Evolutionary conservation across 1,284 basidiomycete genomes (phyloP).

Genomic region (Athelia sp.): DNA sequence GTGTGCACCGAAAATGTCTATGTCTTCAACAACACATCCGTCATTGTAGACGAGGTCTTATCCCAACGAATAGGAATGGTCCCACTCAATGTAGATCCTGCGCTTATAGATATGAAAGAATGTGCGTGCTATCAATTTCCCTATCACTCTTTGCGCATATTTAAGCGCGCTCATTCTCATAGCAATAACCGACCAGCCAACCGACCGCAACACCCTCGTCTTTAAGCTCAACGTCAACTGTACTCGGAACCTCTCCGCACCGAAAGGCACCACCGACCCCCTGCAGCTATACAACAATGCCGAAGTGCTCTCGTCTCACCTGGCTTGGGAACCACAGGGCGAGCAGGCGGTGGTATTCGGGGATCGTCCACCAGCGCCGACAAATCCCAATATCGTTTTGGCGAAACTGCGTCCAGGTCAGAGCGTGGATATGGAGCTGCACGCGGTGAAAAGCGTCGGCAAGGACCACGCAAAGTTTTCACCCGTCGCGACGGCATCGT

Average conservation of each 20-base stretch:
- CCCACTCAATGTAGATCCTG: slow-evolving; percentile 86
- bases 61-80: slow-evolving; percentile 89
- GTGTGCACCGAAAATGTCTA: slow-evolving; percentile 94
- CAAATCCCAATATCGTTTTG: slow-evolving; percentile 84
- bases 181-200: slow-evolving; percentile 53
- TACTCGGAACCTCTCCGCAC: slow-evolving; percentile 49
- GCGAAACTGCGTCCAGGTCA: slow-evolving; percentile 94
- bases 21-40: slow-evolving; percentile 93
- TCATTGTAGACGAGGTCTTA: slow-evolving; percentile 93
- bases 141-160: not conserved
- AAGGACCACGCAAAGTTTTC: slow-evolving; percentile 97
- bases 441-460: slow-evolving; percentile 93
- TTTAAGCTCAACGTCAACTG: slow-evolving; percentile 79
- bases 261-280: slow-evolving; percentile 52
- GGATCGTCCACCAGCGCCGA: slow-evolving; percentile 57
- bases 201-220: slow-evolving; percentile 90
- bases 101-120: slow-evolving; percentile 46
- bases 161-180: slow-evolving; percentile 1
- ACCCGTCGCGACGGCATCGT: slow-evolving; percentile 96
- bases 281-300: slow-evolving; percentile 65
- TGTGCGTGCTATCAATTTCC: slow-evolving; percentile 18
- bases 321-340: slow-evolving; percentile 86
- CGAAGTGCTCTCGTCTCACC: slow-evolving; percentile 74
- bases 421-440: slow-evolving; percentile 79
- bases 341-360: slow-evolving; percentile 64